Conservation (phyloP, 805 yeast species). For the Lipomyces sp. region DNA sequence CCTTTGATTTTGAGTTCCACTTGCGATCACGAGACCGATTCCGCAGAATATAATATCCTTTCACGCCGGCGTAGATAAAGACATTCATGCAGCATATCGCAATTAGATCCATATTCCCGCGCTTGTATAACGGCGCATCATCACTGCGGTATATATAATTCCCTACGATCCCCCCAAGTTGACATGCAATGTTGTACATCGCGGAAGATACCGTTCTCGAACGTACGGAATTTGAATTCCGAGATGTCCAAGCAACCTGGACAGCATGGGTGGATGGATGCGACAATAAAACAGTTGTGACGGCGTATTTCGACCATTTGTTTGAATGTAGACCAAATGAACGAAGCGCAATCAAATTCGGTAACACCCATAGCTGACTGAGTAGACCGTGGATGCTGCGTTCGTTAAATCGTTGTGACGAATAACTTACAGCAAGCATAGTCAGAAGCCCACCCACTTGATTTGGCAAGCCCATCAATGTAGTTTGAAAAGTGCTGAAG, state of each 20-base stretch:
- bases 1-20: conserved; percentile 58
- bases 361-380: conserved; percentile 20
- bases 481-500: conserved; percentile 56
- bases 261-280: conserved; percentile 53
- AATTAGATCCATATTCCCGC: conserved; percentile 54
- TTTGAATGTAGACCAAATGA: conserved; percentile 19
- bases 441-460: conserved; percentile 37
- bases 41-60: conserved; percentile 12
- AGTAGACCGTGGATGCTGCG: conserved; percentile 19
- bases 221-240: conserved; percentile 63
- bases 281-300: conserved; percentile 11
- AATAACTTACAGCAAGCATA: conserved; percentile 40
- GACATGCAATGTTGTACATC: conserved; percentile 64
- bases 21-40: conserved; percentile 47
- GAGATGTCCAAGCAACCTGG: conserved; percentile 61
- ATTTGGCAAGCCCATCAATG: conserved; percentile 59
- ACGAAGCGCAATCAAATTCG: conserved; percentile 26
- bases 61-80: neutral
- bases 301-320: conserved; percentile 19
- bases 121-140: conserved; percentile 57
- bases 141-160: conserved; percentile 55
- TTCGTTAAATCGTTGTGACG: conserved; percentile 19
- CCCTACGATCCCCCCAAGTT: conserved; percentile 57
- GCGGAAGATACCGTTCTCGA: conserved; percentile 67
- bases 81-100: conserved; percentile 12